A percentile compares a stretch with the other conserved stretches of the same genome.
Conservation (phyloP, 805 yeast species). For the Helenozyma baotianmanensis region DNA sequence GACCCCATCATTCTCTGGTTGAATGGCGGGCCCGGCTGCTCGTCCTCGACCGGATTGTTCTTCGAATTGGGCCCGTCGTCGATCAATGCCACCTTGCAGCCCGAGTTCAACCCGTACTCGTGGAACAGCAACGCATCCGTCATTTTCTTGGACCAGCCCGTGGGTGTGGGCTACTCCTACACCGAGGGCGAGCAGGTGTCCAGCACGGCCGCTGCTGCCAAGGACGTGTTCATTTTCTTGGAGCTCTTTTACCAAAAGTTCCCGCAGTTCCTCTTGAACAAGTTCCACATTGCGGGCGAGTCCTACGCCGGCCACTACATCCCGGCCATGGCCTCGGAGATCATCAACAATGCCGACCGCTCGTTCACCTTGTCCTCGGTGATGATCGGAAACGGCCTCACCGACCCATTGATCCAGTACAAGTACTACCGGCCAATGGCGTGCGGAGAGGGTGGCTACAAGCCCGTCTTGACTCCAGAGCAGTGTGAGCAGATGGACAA, state of each 20-base stretch:
- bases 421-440: constrained; percentile 11
- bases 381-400: constrained; percentile 10
- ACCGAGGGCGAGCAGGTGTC: constrained; percentile 23
- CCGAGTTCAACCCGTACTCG: constrained; percentile 7
- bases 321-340: constrained; percentile 21
- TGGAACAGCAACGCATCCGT: constrained; percentile 10
- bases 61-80: constrained; percentile 9
- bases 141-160: constrained; percentile 12
- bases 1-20: constrained; percentile 11
- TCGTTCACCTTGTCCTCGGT: constrained; percentile 23
- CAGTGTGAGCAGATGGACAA: constrained; percentile 32
- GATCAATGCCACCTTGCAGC: constrained; percentile 8
- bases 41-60: constrained; percentile 7
- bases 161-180: constrained; percentile 11
- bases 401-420: constrained; percentile 7
- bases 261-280: constrained; percentile 24
- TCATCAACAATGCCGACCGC: constrained; percentile 19
- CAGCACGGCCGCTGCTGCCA: constrained; percentile 12
- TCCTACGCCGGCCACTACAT: constrained; percentile 25
- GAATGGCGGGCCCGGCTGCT: constrained; percentile 12
- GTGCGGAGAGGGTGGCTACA: constrained; percentile 43
- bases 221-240: constrained; percentile 29
- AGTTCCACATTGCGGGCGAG: constrained; percentile 35
- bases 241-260: constrained; percentile 35
- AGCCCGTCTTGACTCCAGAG: constrained; percentile 30